phyloP scores from a whole-genome alignment of 169 alveolate genomes.

The Plasmodium reichenowi region DNA sequence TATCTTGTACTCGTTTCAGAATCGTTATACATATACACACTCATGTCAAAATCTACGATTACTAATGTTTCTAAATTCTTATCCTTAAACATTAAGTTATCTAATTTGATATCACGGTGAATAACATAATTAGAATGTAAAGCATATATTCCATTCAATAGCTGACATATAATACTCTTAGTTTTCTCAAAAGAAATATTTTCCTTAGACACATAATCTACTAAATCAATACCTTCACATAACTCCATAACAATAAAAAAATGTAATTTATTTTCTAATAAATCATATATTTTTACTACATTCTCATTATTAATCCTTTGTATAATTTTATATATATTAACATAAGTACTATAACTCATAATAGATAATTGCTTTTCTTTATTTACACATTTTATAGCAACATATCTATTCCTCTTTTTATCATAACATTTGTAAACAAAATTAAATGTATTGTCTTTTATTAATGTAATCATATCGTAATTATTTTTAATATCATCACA shows the following conservation, averaged over 20 bases:
- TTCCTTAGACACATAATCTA: slow-evolving; percentile 71
- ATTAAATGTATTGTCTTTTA: slow-evolving; percentile 47
- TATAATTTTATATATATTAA: slow-evolving; percentile 46
- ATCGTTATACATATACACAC: slow-evolving; percentile 43
- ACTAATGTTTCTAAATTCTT: slow-evolving; percentile 37
- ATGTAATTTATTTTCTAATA: slow-evolving; percentile 45
- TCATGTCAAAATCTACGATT: slow-evolving; percentile 71
- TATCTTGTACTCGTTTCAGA: not conserved
- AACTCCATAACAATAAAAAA: slow-evolving; percentile 67
- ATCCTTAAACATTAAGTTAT: slow-evolving; percentile 69
- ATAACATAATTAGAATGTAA: slow-evolving; percentile 44
- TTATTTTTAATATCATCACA: slow-evolving; percentile 57
- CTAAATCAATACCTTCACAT: slow-evolving; percentile 75
- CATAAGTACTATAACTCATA: slow-evolving; percentile 64
- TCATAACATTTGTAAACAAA: slow-evolving; percentile 68
- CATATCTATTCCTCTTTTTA: slow-evolving; percentile 16
- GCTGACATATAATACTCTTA: slow-evolving; percentile 52
- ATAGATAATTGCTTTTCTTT: slow-evolving; percentile 66
- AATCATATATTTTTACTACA: slow-evolving; percentile 62
- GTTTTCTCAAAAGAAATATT: slow-evolving; percentile 54
- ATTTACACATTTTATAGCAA: slow-evolving; percentile 58
- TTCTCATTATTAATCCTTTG: slow-evolving; percentile 49
- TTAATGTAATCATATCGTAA: slow-evolving; percentile 31
- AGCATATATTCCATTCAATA: slow-evolving; percentile 55
- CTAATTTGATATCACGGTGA: slow-evolving; percentile 70